These are phyloP conservation scores for Boletales sp. DNA, from an alignment of 768 basidiomycete species.

Conservation along the genomic window DNA sequence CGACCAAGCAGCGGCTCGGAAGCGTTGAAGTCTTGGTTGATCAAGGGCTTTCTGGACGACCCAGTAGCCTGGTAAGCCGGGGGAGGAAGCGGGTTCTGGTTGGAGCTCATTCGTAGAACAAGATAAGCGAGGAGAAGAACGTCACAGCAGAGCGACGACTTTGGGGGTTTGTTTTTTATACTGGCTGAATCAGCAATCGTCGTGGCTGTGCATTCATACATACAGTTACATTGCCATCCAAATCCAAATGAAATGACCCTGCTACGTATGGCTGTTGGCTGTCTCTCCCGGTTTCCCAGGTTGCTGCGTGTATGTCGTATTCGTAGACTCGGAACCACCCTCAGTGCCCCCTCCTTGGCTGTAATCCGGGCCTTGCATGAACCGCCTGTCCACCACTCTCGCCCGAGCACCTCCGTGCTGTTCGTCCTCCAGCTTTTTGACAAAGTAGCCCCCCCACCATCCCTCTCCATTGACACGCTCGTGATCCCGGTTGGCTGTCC, in stretches of 20 bases:
- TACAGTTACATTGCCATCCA: too few relatives aligned
- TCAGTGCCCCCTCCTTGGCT: constrained; percentile 14
- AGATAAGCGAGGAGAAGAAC: constrained; percentile 16
- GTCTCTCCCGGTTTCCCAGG: constrained; percentile 2
- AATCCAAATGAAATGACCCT: too few relatives aligned
- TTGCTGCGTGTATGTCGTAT: constrained; percentile 12
- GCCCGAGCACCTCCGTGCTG: neutral
- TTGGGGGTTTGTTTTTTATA: constrained; percentile 10
- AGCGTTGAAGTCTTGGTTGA: constrained; percentile 36
- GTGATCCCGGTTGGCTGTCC: constrained; percentile 17
- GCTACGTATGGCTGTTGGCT: constrained; percentile 7
- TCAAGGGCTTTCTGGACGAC: constrained; percentile 33
- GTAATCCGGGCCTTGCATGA: constrained; percentile 26
- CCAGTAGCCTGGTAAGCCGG: constrained; percentile 52
- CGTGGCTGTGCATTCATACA: constrained; percentile 19
- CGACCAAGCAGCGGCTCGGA: constrained; percentile 56
- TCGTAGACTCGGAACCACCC: constrained; percentile 1
- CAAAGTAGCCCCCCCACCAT: neutral
- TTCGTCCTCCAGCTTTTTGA: neutral
- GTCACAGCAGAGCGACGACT: constrained; percentile 1
- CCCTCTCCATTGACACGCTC: neutral
- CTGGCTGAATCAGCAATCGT: constrained; percentile 21
- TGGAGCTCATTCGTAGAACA: constrained; percentile 47
- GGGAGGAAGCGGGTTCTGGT: constrained; percentile 54
- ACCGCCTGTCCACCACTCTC: constrained; percentile 10